Percentiles rank a stretch among this genome's conserved stretches.
Conservation (phyloP, 371 early-diverging fungal genomes). For the Basidiobolus heterosporus region DNA sequence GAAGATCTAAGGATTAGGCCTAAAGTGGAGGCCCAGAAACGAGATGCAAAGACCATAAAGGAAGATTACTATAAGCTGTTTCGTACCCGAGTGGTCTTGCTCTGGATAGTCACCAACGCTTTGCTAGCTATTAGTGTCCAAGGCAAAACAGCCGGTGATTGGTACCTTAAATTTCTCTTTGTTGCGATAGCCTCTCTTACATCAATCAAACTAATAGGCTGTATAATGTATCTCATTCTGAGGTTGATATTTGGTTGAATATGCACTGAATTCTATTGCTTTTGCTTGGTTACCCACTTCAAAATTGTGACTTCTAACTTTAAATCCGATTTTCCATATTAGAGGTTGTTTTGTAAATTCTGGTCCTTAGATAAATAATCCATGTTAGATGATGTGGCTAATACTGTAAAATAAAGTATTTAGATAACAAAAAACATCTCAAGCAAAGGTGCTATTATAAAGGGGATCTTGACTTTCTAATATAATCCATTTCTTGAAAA, state of each 20-base stretch:
- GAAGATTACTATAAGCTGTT: constrained; percentile 76
- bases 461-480: too few relatives aligned
- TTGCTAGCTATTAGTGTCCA: constrained; percentile 41
- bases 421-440: too few relatives aligned
- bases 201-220: constrained; percentile 57
- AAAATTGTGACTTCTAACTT: too few relatives aligned
- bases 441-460: too few relatives aligned
- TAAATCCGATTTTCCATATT: too few relatives aligned
- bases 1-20: constrained; percentile 19
- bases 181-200: constrained; percentile 64
- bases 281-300: too few relatives aligned
- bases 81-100: constrained; percentile 64
- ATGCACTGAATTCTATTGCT: too few relatives aligned
- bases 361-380: too few relatives aligned
- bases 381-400: too few relatives aligned
- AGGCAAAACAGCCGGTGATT: constrained; percentile 10
- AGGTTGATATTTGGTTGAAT: constrained; percentile 19
- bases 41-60: constrained; percentile 59
- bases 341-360: too few relatives aligned
- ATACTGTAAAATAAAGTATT: too few relatives aligned
- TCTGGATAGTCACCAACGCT: constrained; percentile 71
- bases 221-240: constrained; percentile 39
- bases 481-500: too few relatives aligned
- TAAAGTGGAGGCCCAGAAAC: constrained; percentile 23
- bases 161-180: constrained; percentile 47